These are phyloP conservation scores for Phytopythium delawarense DNA, from an alignment of 352 stramenopile species.

Conservation along the genomic window DNA sequence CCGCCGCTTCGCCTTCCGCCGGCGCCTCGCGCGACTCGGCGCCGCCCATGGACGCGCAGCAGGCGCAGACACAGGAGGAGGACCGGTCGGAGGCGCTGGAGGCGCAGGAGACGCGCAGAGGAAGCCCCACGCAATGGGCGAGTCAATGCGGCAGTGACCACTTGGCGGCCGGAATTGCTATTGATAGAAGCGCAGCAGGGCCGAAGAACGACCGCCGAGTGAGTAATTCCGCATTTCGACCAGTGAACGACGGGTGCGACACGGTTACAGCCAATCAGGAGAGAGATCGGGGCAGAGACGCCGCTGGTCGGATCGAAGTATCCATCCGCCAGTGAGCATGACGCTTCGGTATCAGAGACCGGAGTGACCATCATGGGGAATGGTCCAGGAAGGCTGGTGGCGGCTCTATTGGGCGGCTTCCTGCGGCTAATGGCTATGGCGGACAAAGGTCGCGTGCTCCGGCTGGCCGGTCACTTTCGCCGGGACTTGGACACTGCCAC, in stretches of 20 bases:
- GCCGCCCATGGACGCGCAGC: slow-evolving; percentile 38
- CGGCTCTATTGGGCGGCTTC: not conserved
- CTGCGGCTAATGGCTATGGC: not conserved
- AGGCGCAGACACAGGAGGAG: not conserved
- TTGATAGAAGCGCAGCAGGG: not conserved
- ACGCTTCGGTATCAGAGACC: no score
- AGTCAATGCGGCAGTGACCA: not conserved
- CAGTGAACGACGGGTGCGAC: not conserved
- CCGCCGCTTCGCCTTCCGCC: slow-evolving; percentile 19
- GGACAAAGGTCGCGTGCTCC: not conserved
- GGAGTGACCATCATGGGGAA: no score
- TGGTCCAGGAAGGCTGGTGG: not conserved
- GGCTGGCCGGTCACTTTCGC: slow-evolving; percentile 3
- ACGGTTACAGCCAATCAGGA: not conserved
- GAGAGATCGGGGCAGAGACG: not conserved
- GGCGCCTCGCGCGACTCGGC: slow-evolving; percentile 40
- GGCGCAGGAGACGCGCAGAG: not conserved
- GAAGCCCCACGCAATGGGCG: not conserved
- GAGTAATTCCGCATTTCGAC: not conserved
- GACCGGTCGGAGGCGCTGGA: not conserved
- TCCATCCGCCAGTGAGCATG: not conserved
- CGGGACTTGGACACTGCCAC: slow-evolving; percentile 8
- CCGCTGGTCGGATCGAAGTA: not conserved
- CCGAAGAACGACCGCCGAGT: not conserved
- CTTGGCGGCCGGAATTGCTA: not conserved